Evolutionary conservation across 192 early-diverging fungal genomes (phyloP), one percentile per base, ranked within the genome.

Genomic region (Backusella luteola): DNA sequence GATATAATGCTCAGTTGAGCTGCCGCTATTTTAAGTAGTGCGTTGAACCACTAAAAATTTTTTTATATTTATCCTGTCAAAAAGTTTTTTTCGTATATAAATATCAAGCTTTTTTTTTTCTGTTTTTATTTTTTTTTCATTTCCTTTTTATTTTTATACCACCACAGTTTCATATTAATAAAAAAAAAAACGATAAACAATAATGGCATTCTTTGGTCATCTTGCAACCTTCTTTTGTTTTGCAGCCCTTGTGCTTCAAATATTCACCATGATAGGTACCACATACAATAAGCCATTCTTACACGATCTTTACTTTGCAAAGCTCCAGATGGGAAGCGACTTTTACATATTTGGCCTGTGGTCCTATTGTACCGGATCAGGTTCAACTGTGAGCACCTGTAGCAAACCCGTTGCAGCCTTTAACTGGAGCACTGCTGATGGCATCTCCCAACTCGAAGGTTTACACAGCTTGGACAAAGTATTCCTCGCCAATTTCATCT

Each of bases 201-300:
- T 23, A 26, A 77, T 77, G 76, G 59, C 71, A 23, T 49, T 77
- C 23, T 71, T 80, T 76, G 79, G 74, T 34, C 75, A 72, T 41
- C 36, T 70, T 23, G 79, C 79, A 38, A 73, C 69, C 0, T 80
- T 80, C 36, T 76, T 76, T 59, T 76, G 74, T 3, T 80, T 80
- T 36, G 69, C 69, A 71, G 74, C 79, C 9, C 63, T 80, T 34
- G 56, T 80, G 41, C 79, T 80, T 21, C 52, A 80, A 49, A 59
- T 80, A 34, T 80, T 80, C 42, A 71, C 69, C 32, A 17, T 80
- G 26, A 36, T 80, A 3, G 79, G 70, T 7, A 53, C 34, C 44
- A 80, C 79, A 11, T 76, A 76, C 23, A 72, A 80, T 38, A 49
- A 73, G 14, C 79, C 79, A 21, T 80, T 80, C 66, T 69, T 80